phyloP scores from a whole-genome alignment of 2,329 filamentous ascomycete genomes.

The Aaosphaeria arxii region DNA sequence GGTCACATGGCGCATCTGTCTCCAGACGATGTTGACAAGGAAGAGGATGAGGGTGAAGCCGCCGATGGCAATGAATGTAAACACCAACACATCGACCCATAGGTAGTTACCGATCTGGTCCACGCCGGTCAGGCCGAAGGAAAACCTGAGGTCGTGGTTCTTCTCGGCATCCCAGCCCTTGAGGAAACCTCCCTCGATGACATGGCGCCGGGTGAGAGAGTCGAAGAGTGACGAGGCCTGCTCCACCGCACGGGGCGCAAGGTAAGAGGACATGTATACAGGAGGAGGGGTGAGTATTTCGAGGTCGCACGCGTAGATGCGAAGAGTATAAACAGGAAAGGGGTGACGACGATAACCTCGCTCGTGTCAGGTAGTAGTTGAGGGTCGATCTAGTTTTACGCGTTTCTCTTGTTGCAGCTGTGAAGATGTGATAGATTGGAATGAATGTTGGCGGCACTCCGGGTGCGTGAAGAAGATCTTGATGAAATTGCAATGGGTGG shows the following conservation, averaged over 20 bases:
- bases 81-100: constrained; percentile 44
- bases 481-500: no score
- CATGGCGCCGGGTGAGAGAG: constrained; percentile 12
- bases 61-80: constrained; percentile 32
- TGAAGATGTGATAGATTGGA: background rate
- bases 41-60: constrained; percentile 40
- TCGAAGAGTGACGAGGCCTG: constrained; percentile 4
- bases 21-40: constrained; percentile 40
- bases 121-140: constrained; percentile 47
- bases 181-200: constrained; percentile 11
- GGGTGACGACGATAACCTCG: no score
- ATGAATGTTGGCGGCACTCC: constrained; percentile 1
- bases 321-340: background rate
- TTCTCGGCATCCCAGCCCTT: constrained; percentile 27
- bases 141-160: constrained; percentile 34
- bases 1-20: constrained; percentile 45
- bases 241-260: constrained; percentile 21
- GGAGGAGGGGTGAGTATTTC: constrained; percentile 1
- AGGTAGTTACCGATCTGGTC: constrained; percentile 48
- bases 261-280: constrained; percentile 22
- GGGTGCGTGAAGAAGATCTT: constrained; percentile 1
- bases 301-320: no score
- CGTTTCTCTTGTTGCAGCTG: no score
- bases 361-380: no score
- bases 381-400: no score